These are phyloP conservation scores for Oryza meyeriana DNA, from an alignment of 176 grass and related monocot species.

Conservation along the genomic window DNA sequence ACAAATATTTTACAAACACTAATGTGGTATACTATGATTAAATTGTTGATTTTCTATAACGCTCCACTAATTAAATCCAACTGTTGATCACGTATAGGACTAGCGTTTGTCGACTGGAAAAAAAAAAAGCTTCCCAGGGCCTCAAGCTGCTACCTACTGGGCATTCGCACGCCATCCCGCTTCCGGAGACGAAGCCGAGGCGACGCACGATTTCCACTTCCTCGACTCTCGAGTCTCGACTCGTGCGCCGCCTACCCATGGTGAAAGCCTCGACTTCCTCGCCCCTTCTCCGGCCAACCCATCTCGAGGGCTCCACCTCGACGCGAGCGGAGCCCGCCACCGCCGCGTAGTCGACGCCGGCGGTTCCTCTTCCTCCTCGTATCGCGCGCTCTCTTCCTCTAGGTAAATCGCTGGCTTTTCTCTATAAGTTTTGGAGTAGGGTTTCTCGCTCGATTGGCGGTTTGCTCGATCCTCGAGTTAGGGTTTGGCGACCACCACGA, in stretches of 20 bases:
- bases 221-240: background rate
- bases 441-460: background rate
- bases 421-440: background rate
- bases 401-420: background rate
- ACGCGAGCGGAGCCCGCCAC: background rate
- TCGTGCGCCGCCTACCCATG: background rate
- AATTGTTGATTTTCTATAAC: no score
- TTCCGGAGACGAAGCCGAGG: no score
- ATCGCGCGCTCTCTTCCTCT: background rate
- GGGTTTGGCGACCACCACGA: background rate
- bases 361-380: background rate
- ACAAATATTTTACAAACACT: no score
- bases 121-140: no score
- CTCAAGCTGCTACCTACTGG: no score
- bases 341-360: background rate
- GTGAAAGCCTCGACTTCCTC: background rate
- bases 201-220: no score
- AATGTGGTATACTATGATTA: no score
- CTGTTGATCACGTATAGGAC: no score
- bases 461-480: background rate
- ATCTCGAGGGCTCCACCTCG: background rate
- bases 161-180: no score
- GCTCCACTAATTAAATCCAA: no score
- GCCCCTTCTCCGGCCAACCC: background rate
- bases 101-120: no score